Conservation (phyloP, 1,284 basidiomycete genomes). For the Mycosarcoma mackinlayi region DNA sequence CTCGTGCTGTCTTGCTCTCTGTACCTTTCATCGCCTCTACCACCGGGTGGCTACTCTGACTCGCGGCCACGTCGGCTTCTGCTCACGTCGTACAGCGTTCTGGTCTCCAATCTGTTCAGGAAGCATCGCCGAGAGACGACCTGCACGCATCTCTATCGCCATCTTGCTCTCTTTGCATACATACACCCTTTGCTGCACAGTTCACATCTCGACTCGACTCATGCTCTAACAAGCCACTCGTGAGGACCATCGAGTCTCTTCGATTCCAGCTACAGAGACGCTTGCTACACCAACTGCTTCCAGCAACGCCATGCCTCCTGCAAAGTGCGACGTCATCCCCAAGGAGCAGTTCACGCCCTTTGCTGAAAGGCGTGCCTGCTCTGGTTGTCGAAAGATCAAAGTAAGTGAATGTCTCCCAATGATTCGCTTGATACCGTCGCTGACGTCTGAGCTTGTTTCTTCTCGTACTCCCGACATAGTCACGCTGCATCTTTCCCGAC, state of each 20-base stretch:
- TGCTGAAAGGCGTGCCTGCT: conserved; percentile 44
- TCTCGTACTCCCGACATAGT: conserved; percentile 11
- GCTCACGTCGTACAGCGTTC: too few species aligned
- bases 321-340: conserved; percentile 54
- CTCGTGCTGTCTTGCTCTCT: too few species aligned
- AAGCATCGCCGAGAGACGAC: too few species aligned
- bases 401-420: neutral
- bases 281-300: neutral
- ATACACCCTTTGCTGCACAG: too few species aligned
- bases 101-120: too few species aligned
- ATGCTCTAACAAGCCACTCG: too few species aligned
- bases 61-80: too few species aligned
- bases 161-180: too few species aligned
- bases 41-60: too few species aligned
- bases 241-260: conserved; percentile 4
- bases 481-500: conserved; percentile 50
- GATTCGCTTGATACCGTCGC: neutral
- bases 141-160: too few species aligned
- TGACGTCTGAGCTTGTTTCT: neutral
- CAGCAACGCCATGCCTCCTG: conserved; percentile 38
- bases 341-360: conserved; percentile 49
- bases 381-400: conserved; percentile 53
- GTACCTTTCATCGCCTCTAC: too few species aligned
- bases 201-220: too few species aligned
- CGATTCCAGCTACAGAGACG: neutral